Evolutionary conservation across 805 yeast species (phyloP), one percentile per base, ranked within the genome.

Genomic region (Spencermartinsiella europaea): DNA sequence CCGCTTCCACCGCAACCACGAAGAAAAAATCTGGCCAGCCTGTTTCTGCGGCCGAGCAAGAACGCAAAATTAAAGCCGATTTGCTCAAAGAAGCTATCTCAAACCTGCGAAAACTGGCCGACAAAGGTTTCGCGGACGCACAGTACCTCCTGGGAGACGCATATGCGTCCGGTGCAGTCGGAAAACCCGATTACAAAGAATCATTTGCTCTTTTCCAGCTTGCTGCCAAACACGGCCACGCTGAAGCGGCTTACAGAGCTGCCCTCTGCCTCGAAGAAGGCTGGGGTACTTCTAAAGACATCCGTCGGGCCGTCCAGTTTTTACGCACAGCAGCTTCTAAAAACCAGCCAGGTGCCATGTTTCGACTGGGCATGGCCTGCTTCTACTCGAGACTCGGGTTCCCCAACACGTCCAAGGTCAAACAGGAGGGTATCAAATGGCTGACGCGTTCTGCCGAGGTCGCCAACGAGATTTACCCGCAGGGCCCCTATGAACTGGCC

Each of bases 271-370:
- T 83, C 56, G 95, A 90, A 65, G 95, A 89, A 66, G 99, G 99
- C 15, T 71, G 90, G 65, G 99, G 99, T 3, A 84, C 91, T 3
- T 80, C 87, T 17, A 76, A 93, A 56, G 97, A 93, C 64, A 82
- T 95, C 0, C 76, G 95, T 47, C 83, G 87, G 57, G 89, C 95
- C 1, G 70, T 88, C 5, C 95, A 87, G 55, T 88, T 82, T 62
- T 69, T 88, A 48, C 83, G 84, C 61, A 80, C 81, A 60, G 96
- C 98, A 0, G 95, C 98, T 0, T 76, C 89, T 27, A 83, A 85
- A 62, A 88, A 86, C 59, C 99, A 91, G 64, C 89, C 97, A 0
- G 90, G 95, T n/a, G 96, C 98, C 3, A 88, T 91, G 95, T 85
- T 83, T 69, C 86, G 90, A 62, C 71, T 89, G 53, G 99, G 98